phyloP scores from a whole-genome alignment of 1,284 basidiomycete genomes.

The Porogramme epimiltina region DNA sequence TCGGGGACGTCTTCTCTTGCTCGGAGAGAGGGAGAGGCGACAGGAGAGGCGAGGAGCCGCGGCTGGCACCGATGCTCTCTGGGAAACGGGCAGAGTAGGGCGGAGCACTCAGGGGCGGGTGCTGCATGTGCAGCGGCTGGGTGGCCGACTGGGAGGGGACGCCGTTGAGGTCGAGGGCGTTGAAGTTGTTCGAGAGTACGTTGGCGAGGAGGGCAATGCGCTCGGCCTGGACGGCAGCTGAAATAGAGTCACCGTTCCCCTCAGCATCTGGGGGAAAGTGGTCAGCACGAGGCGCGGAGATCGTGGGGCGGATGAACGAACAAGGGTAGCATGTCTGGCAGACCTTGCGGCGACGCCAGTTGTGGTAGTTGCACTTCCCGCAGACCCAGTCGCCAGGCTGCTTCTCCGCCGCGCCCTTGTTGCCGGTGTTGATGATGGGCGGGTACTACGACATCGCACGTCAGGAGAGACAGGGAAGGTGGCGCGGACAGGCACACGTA shows the following conservation, averaged over 20 bases:
- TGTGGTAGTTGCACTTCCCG: conserved; percentile 79
- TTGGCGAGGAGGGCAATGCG: conserved; percentile 74
- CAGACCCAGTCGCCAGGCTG: conserved; percentile 94
- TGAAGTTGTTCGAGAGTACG: conserved; percentile 57
- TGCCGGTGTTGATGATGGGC: conserved; percentile 87
- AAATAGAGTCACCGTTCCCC: conserved; percentile 82
- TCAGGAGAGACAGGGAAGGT: background rate
- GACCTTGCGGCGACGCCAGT: conserved; percentile 85
- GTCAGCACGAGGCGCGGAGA: background rate
- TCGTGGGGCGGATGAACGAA: conserved; percentile 38
- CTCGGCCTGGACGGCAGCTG: conserved; percentile 79
- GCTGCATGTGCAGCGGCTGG: conserved; percentile 4
- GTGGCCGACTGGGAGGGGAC: background rate
- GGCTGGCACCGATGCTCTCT: conserved; percentile 6
- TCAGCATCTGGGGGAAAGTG: conserved; percentile 60
- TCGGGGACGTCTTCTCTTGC: conserved; percentile 42
- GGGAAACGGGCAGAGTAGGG: conserved; percentile 11
- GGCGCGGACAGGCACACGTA: conserved; percentile 34
- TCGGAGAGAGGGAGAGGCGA: conserved; percentile 15
- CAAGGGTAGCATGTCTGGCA: conserved; percentile 88
- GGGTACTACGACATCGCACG: conserved; percentile 53
- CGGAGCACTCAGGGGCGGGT: conserved; percentile 7
- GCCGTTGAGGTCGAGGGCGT: conserved; percentile 25
- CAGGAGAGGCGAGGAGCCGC: conserved; percentile 10
- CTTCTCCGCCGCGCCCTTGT: conserved; percentile 81